Conservation (phyloP, 2,329 filamentous ascomycete species). For the Drechslera avenae region DNA sequence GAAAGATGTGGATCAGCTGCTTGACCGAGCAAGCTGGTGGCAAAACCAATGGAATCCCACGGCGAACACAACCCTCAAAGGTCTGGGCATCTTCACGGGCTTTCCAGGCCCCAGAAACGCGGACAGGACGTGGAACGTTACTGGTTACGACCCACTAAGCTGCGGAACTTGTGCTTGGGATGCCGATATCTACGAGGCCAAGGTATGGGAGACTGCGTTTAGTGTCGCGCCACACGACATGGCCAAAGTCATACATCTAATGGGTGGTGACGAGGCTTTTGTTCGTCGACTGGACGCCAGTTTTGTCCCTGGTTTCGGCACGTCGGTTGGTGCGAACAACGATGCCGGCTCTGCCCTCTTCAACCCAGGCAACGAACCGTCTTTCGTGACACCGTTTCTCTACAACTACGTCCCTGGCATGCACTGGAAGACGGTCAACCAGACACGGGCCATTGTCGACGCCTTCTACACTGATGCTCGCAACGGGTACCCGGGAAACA, state of each 20-base stretch:
- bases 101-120: constrained; percentile 70
- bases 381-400: constrained; percentile 33
- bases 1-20: constrained; percentile 61
- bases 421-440: constrained; percentile 14
- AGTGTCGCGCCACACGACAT: constrained; percentile 49
- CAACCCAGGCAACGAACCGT: constrained; percentile 37
- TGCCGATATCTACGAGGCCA: constrained; percentile 67
- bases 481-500: constrained; percentile 49
- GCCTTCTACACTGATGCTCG: constrained; percentile 36
- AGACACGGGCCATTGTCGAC: constrained; percentile 39
- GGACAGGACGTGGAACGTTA: constrained; percentile 63
- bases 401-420: constrained; percentile 10
- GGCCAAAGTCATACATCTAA: constrained; percentile 43
- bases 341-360: constrained; percentile 21
- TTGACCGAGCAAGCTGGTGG: constrained; percentile 64
- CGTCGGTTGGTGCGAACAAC: constrained; percentile 12
- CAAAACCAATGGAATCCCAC: constrained; percentile 62
- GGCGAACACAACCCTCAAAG: constrained; percentile 41
- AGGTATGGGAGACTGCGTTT: constrained; percentile 73
- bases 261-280: constrained; percentile 44
- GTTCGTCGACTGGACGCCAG: constrained; percentile 48
- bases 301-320: constrained; percentile 45
- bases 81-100: constrained; percentile 57
- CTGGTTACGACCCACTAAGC: constrained; percentile 63
- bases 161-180: constrained; percentile 25